phyloP scores from a whole-genome alignment of 1,139 yeast species.

The Protomyces inundatus region DNA sequence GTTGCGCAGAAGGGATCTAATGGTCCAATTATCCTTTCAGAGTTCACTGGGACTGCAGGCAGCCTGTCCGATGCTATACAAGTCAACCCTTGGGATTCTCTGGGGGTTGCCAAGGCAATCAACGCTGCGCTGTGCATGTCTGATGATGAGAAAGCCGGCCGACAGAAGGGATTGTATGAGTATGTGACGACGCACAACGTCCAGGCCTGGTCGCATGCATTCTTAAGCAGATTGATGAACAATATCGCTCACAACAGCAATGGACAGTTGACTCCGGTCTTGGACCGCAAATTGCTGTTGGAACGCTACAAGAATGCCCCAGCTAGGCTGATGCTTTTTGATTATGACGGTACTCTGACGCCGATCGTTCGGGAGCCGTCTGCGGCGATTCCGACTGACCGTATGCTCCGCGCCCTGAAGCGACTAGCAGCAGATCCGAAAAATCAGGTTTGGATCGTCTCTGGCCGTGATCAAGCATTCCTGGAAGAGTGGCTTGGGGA shows the following conservation, averaged over 20 bases:
- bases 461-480: constrained; percentile 91
- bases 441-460: constrained; percentile 89
- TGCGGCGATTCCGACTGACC: constrained; percentile 91
- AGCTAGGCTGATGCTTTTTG: constrained; percentile 78
- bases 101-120: constrained; percentile 82
- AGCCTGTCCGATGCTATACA: constrained; percentile 71
- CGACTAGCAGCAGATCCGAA: constrained; percentile 65
- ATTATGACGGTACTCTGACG: constrained; percentile 94
- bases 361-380: constrained; percentile 95
- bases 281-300: constrained; percentile 63
- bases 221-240: constrained; percentile 51
- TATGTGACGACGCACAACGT: constrained; percentile 68
- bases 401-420: constrained; percentile 57
- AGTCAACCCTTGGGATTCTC: constrained; percentile 96
- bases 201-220: constrained; percentile 72
- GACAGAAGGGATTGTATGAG: constrained; percentile 53
- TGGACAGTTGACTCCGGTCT: constrained; percentile 70
- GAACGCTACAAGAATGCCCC: constrained; percentile 54
- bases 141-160: constrained; percentile 33
- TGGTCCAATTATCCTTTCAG: constrained; percentile 73
- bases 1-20: constrained; percentile 71
- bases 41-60: constrained; percentile 87
- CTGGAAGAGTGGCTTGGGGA: constrained; percentile 81
- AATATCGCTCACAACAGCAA: constrained; percentile 46
- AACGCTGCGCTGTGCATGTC: constrained; percentile 59